Percentiles rank a stretch among this genome's conserved stretches.
Conservation (phyloP, 345 rosid genomes). For the Pistacia atlantica region DNA sequence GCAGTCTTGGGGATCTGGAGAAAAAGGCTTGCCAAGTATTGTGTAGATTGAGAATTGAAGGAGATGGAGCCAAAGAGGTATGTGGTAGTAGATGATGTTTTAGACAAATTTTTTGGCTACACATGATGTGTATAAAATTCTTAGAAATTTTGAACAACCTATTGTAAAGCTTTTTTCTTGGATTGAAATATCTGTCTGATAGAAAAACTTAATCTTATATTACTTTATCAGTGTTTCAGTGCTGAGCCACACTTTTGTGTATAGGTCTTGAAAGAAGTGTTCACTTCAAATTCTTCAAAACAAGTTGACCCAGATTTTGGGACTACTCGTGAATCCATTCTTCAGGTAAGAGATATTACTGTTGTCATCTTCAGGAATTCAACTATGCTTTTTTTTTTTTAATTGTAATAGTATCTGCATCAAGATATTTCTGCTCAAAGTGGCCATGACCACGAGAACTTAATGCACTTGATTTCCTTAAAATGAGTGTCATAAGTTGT, state of each 20-base stretch:
- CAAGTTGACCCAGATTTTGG: constrained; percentile 61
- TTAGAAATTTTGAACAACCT: background rate
- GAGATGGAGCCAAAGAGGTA: constrained; percentile 72
- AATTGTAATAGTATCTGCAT: background rate
- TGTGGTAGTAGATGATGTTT: constrained; percentile 5
- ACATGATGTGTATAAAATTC: background rate
- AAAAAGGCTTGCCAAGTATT: constrained; percentile 68
- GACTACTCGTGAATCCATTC: constrained; percentile 68
- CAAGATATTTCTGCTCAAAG: background rate
- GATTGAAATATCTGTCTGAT: constrained; percentile 8
- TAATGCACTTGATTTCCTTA: background rate
- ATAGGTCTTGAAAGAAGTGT: constrained; percentile 58
- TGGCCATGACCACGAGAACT: background rate
- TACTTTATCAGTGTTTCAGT: constrained; percentile 8
- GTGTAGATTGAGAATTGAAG: constrained; percentile 70
- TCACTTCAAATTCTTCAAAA: constrained; percentile 46
- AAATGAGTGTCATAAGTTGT: background rate
- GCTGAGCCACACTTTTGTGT: constrained; percentile 22
- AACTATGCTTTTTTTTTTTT: background rate
- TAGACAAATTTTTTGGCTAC: background rate
- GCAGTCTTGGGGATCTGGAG: constrained; percentile 56
- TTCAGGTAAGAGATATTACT: constrained; percentile 53
- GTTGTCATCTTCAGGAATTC: background rate
- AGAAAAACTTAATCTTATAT: background rate
- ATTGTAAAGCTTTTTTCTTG: constrained; percentile 3